phyloP scores from a whole-genome alignment of 805 yeast genomes.

The Barnettozyma wickerhamii region DNA sequence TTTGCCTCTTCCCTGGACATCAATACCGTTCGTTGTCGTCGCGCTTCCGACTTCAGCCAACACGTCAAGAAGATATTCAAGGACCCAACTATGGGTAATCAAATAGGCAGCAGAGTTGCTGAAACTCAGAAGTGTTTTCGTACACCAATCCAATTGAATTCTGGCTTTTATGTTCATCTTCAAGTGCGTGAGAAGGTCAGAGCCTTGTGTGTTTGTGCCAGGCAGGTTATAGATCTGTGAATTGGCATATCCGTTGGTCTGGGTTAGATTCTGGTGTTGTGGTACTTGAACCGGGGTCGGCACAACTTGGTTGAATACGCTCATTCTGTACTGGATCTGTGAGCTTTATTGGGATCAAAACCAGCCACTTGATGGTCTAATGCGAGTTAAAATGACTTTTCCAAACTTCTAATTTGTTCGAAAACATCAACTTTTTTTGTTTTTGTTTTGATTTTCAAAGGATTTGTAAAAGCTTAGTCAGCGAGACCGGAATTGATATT shows the following conservation, averaged over 20 bases:
- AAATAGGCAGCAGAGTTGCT: slow-evolving; percentile 21
- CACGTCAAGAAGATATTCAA: slow-evolving; percentile 21
- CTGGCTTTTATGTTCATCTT: slow-evolving; percentile 21
- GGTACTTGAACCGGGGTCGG: slow-evolving; percentile 15
- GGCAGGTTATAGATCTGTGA: slow-evolving; percentile 13
- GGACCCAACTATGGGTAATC: slow-evolving; percentile 21
- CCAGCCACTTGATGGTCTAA: no score
- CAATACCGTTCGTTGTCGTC: not conserved
- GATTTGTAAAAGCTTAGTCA: no score
- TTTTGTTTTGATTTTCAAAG: no score
- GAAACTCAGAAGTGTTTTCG: slow-evolving; percentile 18
- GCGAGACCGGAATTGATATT: no score
- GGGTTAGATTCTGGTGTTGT: slow-evolving; percentile 5
- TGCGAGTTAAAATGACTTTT: no score
- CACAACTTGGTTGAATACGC: slow-evolving; percentile 7
- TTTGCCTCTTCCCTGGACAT: slow-evolving; percentile 13
- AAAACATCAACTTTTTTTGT: no score
- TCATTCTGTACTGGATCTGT: no score
- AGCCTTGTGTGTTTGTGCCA: slow-evolving; percentile 19
- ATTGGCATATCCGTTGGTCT: not conserved
- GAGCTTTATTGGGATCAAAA: no score
- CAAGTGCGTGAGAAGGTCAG: slow-evolving; percentile 24
- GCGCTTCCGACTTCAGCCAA: slow-evolving; percentile 6
- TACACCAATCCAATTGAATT: slow-evolving; percentile 25
- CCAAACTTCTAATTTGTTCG: no score